Evolutionary conservation across 805 yeast species (phyloP).

Genomic region (Suhomyces sp.): DNA sequence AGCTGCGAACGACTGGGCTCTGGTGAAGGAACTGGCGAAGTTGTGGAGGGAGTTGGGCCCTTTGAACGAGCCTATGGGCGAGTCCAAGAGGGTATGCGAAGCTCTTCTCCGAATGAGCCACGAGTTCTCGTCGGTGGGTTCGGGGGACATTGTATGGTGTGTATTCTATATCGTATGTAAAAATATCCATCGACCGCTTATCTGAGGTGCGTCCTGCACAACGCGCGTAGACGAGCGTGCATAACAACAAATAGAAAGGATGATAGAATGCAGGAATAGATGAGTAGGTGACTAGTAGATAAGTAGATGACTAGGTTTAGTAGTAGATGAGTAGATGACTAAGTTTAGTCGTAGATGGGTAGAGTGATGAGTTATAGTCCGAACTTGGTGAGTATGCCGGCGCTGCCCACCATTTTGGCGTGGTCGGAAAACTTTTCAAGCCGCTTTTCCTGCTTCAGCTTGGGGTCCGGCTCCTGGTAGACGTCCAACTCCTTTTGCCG

Average conservation of each 20-base stretch:
- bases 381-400: neutral
- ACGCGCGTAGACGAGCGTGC: neutral
- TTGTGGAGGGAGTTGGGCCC: slow-evolving; percentile 38
- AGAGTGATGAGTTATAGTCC: neutral
- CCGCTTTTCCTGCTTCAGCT: slow-evolving; percentile 6
- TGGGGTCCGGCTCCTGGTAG: slow-evolving; percentile 2
- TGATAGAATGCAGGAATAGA: no score
- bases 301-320: no score
- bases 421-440: slow-evolving; percentile 11
- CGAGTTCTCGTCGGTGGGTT: neutral
- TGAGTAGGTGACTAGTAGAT: no score
- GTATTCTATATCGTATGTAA: neutral
- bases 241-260: neutral
- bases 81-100: slow-evolving; percentile 10
- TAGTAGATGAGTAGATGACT: no score
- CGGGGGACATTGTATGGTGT: neutral
- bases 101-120: slow-evolving; percentile 3
- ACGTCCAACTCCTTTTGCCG: slow-evolving; percentile 13
- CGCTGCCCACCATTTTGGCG: slow-evolving; percentile 2
- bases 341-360: no score
- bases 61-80: slow-evolving; percentile 15
- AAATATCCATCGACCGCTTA: neutral
- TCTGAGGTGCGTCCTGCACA: neutral
- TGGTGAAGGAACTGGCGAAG: slow-evolving; percentile 38
- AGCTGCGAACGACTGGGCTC: slow-evolving; percentile 34